Evolutionary conservation across 23 red algal genomes (phyloP).

Genomic region (Agarophyton chilense): DNA sequence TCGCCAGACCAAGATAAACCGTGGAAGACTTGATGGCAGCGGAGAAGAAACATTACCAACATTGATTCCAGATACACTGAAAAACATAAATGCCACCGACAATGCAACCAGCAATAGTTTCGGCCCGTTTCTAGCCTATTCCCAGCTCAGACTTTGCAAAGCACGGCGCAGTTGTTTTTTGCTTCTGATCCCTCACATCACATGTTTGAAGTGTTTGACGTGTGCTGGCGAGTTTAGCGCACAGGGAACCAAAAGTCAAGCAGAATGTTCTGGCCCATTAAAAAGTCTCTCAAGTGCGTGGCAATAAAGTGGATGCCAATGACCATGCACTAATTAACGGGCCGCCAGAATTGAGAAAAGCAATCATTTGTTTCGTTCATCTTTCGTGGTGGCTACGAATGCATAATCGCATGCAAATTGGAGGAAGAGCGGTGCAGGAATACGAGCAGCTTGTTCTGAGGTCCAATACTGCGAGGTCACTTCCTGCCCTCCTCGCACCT

Average conservation of each 20-base stretch:
- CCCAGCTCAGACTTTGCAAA: neutral
- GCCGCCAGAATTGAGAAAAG: neutral
- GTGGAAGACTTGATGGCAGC: neutral
- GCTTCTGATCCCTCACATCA: neutral
- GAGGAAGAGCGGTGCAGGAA: neutral
- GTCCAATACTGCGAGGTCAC: neutral
- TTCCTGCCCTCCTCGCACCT: neutral
- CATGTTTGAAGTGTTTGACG: neutral
- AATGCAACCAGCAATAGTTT: neutral
- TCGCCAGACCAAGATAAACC: neutral
- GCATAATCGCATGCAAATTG: neutral
- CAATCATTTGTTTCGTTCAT: neutral
- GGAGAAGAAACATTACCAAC: neutral
- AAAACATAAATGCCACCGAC: neutral
- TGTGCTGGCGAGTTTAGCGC: neutral
- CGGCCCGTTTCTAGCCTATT: neutral
- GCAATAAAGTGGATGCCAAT: neutral
- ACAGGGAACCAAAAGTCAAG: neutral
- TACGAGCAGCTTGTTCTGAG: neutral
- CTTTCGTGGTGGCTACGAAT: neutral
- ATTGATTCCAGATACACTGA: neutral
- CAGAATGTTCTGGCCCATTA: neutral
- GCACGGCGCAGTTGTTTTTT: constrained; percentile 6
- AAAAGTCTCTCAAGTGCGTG: neutral
- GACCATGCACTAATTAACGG: neutral